Evolutionary conservation across 176 grass and related monocot genomes (phyloP), one percentile per base, ranked within the genome.

Genomic region (Phoenix dactylifera): DNA sequence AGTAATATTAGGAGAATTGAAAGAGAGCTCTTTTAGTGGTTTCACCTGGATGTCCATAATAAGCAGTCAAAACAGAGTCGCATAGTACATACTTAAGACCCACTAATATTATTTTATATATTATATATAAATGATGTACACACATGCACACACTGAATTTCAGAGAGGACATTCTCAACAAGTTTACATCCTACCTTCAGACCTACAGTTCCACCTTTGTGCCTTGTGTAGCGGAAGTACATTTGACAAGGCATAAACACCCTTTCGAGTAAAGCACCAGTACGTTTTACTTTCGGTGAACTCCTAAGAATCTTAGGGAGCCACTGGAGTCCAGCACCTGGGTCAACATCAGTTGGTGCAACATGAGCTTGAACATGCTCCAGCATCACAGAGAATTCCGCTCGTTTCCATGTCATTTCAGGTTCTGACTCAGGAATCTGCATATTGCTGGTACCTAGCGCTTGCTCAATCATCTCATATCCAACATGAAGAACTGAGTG

Each of bases 361-460:
- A 98, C 93, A 88, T 98, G 93, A 82, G 93, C 93, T 71, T 98
- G 93, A 77, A 98, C 93, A 72, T 89, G 84, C 77, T 98, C 68
- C 58, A 98, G 87, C 82, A 98, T 85, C 59, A 98, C 93, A 0
- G 87, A 92, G 54, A 81, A 6, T 25, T 98, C 93, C 53, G 24
- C 57, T 28, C 77, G 80, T 72, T 92, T 91, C 93, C 87, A 92
- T 39, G 93, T 88, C 87, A 98, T 92, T 87, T 85, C 87, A 77
- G 87, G 93, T 59, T 97, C 83, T 64, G 54, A 77, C 22, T 85
- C 87, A 22, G 79, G 87, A 75, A 88, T 83, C 19, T 85, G 78
- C 57, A 87, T 23, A 80, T 75, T 86, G 72, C 61, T 92, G 55
- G 88, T 44, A 73, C 84, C 87, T 28, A 98, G 74, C 12, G 87